A percentile compares a stretch with the other conserved stretches of the same genome.
Evolutionary conservation across 257 asterid genomes (phyloP).

Genomic region (Solanum piurae): DNA sequence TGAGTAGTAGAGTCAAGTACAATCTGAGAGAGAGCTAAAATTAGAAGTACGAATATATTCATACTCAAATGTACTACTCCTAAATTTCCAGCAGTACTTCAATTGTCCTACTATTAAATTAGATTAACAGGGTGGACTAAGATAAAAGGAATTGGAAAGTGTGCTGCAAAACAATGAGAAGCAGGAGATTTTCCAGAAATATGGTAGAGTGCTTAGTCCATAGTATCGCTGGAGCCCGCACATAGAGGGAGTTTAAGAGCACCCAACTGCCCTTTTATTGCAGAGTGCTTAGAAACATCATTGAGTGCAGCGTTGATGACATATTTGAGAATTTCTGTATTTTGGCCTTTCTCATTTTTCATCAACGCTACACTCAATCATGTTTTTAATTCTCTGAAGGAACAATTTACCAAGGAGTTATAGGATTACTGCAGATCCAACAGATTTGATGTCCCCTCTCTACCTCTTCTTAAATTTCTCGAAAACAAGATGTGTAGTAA

Average conservation of each 20-base stretch:
- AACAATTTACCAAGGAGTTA: neutral
- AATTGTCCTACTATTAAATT: neutral
- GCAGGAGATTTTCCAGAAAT: neutral
- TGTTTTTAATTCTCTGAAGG: slow-evolving; percentile 3
- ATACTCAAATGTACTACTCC: neutral
- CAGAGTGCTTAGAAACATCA: neutral
- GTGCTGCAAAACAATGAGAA: neutral
- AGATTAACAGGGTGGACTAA: neutral
- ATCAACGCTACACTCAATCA: neutral
- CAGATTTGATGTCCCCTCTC: neutral
- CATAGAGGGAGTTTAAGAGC: neutral
- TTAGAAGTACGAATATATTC: neutral
- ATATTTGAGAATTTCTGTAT: neutral
- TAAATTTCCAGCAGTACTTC: neutral
- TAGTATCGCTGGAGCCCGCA: neutral
- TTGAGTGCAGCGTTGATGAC: slow-evolving; percentile 19
- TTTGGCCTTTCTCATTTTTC: neutral
- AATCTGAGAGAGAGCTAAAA: neutral
- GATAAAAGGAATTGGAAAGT: neutral
- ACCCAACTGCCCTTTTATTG: neutral
- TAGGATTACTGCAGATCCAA: neutral
- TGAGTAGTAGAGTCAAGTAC: neutral
- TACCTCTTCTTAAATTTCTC: neutral
- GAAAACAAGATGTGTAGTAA: neutral
- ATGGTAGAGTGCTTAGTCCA: neutral